Evolutionary conservation across 768 basidiomycete genomes (phyloP).

Genomic region (Panaeolus papilionaceus): DNA sequence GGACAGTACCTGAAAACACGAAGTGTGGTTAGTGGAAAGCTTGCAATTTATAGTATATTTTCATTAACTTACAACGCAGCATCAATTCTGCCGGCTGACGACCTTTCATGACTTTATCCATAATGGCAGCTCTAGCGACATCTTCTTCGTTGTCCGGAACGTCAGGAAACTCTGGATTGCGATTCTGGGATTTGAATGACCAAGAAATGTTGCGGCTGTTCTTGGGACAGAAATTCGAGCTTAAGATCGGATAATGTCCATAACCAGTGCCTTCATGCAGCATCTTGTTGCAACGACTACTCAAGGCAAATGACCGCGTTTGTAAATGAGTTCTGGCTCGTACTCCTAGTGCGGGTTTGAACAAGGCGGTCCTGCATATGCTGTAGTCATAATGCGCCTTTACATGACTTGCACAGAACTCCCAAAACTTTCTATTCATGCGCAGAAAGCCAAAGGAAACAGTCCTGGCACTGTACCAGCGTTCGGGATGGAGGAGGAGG

Average conservation of each 20-base stretch:
- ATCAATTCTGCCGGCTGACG: conserved; percentile 89
- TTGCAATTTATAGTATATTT: conserved; percentile 20
- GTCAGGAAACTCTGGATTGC: conserved; percentile 35
- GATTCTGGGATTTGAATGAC: conserved; percentile 38
- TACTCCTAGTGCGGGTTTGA: background rate
- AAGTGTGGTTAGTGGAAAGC: conserved; percentile 21
- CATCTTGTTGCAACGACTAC: conserved; percentile 11
- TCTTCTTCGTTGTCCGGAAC: conserved; percentile 64
- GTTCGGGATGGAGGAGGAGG: conserved; percentile 22
- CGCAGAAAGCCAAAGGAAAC: conserved; percentile 38
- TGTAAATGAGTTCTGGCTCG: conserved; percentile 6
- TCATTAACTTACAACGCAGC: conserved; percentile 77
- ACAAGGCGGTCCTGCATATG: conserved; percentile 8
- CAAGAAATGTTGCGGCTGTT: conserved; percentile 38
- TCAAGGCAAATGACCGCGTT: conserved; percentile 21
- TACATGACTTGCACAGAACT: conserved; percentile 45
- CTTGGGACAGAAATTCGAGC: conserved; percentile 11
- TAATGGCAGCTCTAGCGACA: conserved; percentile 69
- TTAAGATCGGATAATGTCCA: background rate
- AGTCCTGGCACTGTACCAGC: conserved; percentile 22
- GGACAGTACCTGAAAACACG: conserved; percentile 70
- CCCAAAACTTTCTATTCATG: conserved; percentile 49
- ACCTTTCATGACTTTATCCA: conserved; percentile 88
- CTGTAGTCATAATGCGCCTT: conserved; percentile 33
- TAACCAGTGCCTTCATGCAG: conserved; percentile 16